phyloP scores from a whole-genome alignment of 208 protist species.

The Novymonas esmeraldas region DNA sequence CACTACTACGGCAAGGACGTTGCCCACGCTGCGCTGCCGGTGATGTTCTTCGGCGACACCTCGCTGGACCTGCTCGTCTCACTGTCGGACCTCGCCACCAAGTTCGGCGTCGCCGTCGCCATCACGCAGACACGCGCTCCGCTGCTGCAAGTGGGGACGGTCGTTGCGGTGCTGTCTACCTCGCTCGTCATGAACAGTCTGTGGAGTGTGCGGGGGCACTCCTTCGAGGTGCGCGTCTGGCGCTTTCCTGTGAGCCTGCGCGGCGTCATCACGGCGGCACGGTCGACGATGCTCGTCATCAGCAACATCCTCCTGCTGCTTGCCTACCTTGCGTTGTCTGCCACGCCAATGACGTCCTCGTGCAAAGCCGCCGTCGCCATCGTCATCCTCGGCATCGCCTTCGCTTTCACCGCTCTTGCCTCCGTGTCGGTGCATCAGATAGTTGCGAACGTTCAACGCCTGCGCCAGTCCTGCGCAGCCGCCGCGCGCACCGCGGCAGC shows the following conservation, averaged over 20 bases:
- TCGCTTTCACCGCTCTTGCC: conserved; percentile 4
- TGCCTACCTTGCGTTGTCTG: conserved; percentile 19
- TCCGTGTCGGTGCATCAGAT: conserved; percentile 17
- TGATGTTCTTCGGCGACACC: conserved; percentile 28
- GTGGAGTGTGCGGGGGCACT: conserved; percentile 8
- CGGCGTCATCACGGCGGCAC: conserved; percentile 14
- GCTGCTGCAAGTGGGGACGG: conserved; percentile 22
- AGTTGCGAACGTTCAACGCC: not conserved
- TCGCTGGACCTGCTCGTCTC: conserved; percentile 23
- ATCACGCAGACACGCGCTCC: conserved; percentile 11
- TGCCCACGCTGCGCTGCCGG: conserved; percentile 22
- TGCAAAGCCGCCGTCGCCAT: conserved; percentile 9
- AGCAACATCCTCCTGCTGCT: conserved; percentile 23
- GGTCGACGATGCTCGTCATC: conserved; percentile 15
- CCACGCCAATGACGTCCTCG: not conserved
- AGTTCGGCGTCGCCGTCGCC: conserved; percentile 10
- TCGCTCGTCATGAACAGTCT: conserved; percentile 13
- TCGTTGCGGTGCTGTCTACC: conserved; percentile 14
- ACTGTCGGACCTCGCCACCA: conserved; percentile 8
- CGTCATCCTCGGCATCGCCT: conserved; percentile 11
- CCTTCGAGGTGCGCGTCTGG: not conserved
- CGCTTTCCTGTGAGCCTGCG: conserved; percentile 1
- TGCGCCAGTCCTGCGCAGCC: not conserved
- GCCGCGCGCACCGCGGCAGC: not conserved
- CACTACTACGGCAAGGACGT: conserved; percentile 30